These are phyloP conservation scores for Cystobasidiopsis lactophilus DNA, from an alignment of 768 basidiomycete genomes.

Conservation along the genomic window DNA sequence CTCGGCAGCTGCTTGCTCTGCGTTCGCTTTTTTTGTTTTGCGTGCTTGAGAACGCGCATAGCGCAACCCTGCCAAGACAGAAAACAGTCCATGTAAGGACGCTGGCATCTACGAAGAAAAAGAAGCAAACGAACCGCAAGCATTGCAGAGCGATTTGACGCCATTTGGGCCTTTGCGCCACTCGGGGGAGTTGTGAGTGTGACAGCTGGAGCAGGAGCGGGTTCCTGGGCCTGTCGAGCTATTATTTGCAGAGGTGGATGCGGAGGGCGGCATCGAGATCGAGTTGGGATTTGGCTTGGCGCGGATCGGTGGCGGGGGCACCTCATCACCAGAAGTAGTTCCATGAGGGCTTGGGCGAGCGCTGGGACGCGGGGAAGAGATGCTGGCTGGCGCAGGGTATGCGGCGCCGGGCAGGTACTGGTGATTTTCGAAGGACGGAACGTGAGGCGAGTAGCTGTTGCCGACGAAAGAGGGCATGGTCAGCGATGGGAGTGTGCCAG, in stretches of 20 bases:
- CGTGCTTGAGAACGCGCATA: constrained; percentile 9
- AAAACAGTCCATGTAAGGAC: not conserved
- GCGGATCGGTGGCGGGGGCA: too few relatives aligned
- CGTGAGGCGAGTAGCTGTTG: too few relatives aligned
- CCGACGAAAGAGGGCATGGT: too few relatives aligned
- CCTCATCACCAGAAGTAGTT: too few relatives aligned
- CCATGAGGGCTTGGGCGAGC: too few relatives aligned
- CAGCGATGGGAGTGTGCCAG: too few relatives aligned
- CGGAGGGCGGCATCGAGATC: too few relatives aligned
- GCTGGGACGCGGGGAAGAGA: too few relatives aligned
- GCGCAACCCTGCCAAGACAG: constrained; percentile 6
- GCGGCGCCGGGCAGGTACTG: too few relatives aligned
- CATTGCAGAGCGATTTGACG: constrained; percentile 13
- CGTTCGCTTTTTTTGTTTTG: not conserved
- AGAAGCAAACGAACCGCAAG: constrained; percentile 11
- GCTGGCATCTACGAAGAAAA: not conserved
- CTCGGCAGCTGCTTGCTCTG: not conserved
- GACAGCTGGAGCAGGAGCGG: constrained; percentile 5
- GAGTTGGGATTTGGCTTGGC: too few relatives aligned
- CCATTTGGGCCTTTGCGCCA: constrained; percentile 12
- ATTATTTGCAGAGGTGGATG: not conserved
- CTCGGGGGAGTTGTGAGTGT: not conserved
- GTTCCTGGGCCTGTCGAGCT: not conserved
- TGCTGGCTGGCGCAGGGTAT: too few relatives aligned
- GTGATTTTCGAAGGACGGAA: too few relatives aligned